Evolutionary conservation across 78 protist genomes (phyloP).

Genomic region (Pigoraptor vietnamica): DNA sequence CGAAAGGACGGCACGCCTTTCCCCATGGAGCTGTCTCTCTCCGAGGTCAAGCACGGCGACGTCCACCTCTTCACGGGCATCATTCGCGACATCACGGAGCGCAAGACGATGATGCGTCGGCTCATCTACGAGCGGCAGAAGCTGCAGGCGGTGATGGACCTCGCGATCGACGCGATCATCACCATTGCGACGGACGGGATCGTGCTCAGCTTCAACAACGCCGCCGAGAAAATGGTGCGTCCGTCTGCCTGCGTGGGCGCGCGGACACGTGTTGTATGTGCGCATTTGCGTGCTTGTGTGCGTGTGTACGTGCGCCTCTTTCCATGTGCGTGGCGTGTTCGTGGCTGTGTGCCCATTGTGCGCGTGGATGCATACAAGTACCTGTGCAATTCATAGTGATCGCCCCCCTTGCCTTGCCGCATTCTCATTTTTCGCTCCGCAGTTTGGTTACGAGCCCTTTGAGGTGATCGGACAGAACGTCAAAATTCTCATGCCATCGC

Average conservation of each 20-base stretch:
- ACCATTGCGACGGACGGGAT: background rate
- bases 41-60: background rate
- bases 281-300: background rate
- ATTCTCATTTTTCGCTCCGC: no score
- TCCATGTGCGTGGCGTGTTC: background rate
- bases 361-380: background rate
- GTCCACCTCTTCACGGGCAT: background rate
- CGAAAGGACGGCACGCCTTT: background rate
- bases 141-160: background rate
- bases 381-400: no score
- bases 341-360: background rate
- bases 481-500: constrained; percentile 16
- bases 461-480: constrained; percentile 23
- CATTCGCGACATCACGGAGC: background rate
- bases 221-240: background rate
- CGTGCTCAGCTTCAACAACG: background rate
- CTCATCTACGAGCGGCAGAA: background rate
- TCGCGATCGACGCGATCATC: background rate
- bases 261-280: background rate
- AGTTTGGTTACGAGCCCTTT: background rate
- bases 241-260: background rate
- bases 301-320: background rate
- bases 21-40: background rate
- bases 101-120: background rate
- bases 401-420: no score